A percentile compares a stretch with the other conserved stretches of the same genome.
phyloP scores from a whole-genome alignment of 208 protist species.

The Trypanosoma lewisi region DNA sequence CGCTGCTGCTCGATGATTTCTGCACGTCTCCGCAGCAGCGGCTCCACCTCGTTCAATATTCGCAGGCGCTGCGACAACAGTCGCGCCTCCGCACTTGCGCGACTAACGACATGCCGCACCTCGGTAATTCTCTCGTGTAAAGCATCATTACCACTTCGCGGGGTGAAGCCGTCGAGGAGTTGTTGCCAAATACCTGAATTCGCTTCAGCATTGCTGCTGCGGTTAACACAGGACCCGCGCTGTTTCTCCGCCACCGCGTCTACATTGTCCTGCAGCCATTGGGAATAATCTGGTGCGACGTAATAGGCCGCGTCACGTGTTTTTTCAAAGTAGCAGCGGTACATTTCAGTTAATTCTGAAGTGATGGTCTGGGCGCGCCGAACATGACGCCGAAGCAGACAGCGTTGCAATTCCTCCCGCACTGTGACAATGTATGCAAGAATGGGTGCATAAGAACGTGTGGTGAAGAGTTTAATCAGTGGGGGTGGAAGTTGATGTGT shows the following conservation, averaged over 20 bases:
- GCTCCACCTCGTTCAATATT: slow-evolving; percentile 38
- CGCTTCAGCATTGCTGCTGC: neutral
- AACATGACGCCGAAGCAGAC: slow-evolving; percentile 35
- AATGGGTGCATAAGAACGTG: slow-evolving; percentile 47
- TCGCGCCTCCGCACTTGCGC: slow-evolving; percentile 4
- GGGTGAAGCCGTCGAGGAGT: slow-evolving; percentile 15
- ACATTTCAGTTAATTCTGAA: slow-evolving; percentile 28
- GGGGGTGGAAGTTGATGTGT: slow-evolving; percentile 27
- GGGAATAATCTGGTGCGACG: slow-evolving; percentile 19
- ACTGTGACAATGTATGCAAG: slow-evolving; percentile 40
- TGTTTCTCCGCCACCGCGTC: neutral
- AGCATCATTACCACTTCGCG: slow-evolving; percentile 7
- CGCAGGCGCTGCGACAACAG: slow-evolving; percentile 33
- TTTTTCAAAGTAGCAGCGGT: slow-evolving; percentile 27
- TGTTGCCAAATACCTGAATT: slow-evolving; percentile 9
- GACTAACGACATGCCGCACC: slow-evolving; percentile 15
- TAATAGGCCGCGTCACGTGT: slow-evolving; percentile 21
- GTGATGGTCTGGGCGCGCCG: slow-evolving; percentile 28
- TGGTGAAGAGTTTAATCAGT: slow-evolving; percentile 48
- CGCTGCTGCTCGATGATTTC: slow-evolving; percentile 50
- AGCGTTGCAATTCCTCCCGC: slow-evolving; percentile 34
- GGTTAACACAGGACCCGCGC: neutral
- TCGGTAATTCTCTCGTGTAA: slow-evolving; percentile 18
- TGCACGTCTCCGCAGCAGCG: slow-evolving; percentile 40
- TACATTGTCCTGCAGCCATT: slow-evolving; percentile 20